Base-by-base conservation (phyloP, 1,139 yeast genomes). In the Suhomyces anneliseae region DNA sequence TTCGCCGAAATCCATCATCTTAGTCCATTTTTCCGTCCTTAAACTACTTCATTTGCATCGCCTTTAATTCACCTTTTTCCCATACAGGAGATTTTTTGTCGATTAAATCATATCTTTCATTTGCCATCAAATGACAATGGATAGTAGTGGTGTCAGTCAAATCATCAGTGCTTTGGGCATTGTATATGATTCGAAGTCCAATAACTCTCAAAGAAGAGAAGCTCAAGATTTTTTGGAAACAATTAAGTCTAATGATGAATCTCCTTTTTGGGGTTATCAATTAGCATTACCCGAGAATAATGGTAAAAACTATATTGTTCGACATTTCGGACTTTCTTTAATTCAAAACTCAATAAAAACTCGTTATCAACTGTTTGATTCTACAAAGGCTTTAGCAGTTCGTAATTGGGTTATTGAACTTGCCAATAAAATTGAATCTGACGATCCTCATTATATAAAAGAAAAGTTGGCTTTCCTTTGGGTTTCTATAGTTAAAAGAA, bases 221-320 rank as follows among this genome's bases (percentile, higher is more conserved):
- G 92, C 93, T 6, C 93, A 87, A 59, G 72, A 55, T 46, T 88
- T 90, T 56, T 72, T 93, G 38, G 97, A 90, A 57, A 72, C 82
- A 10, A 81, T 92, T 39, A 90, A 90, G 61, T 69, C 75, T 38
- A 83, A 87, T 52, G 88, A 85, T 11, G 95, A 90, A 61, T 86
- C 96, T 36, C 97, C 98, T 0, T 81, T 73, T 51, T 90, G 96
- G 93, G 99, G 99, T 2, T 92, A 85, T 68, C 92, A 87, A 61
- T 74, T 93, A 51, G 93, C 96, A 1, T 64, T 79, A 34, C 76
- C 76, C 8, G 80, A 80, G 40, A 84, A 83, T 53, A 79, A 81
- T 57, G 80, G 82, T 42, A 76, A 80, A 47, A 80, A 83, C 57
- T 81, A 79, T 54, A 84, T 88, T 34, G 90, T 92, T 15, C 82